Percentiles rank a stretch among this genome's conserved stretches.
These are phyloP conservation scores for Luffa aegyptiaca DNA, from an alignment of 306 rosid genomes.

Conservation along the genomic window DNA sequence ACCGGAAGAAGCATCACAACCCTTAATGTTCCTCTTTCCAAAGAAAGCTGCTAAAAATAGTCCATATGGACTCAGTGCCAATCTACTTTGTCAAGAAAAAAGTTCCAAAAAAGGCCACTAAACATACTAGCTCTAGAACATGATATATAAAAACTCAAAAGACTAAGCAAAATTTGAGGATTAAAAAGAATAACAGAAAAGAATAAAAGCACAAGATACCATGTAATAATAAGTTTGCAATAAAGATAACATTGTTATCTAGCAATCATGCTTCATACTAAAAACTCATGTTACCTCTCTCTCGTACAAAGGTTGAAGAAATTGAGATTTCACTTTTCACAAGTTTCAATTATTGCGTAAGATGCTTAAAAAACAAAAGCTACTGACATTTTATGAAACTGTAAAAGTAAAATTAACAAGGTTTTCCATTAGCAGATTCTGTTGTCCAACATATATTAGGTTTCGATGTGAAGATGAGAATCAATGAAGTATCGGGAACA, in stretches of 20 bases:
- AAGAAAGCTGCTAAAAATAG: slow-evolving; percentile 82
- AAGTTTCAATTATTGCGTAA: background rate
- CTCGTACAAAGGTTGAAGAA: background rate
- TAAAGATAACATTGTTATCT: background rate
- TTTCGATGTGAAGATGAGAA: background rate
- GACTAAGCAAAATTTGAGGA: background rate
- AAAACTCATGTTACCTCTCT: background rate
- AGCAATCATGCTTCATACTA: background rate
- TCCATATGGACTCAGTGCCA: slow-evolving; percentile 95
- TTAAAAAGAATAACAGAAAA: background rate
- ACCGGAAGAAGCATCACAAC: slow-evolving; percentile 15
- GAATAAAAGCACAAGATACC: background rate
- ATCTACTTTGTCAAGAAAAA: slow-evolving; percentile 57
- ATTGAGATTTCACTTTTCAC: background rate
- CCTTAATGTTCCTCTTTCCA: slow-evolving; percentile 91
- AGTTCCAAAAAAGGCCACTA: background rate
- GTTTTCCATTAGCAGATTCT: background rate
- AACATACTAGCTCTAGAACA: background rate
- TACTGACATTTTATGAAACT: background rate
- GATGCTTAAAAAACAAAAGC: background rate
- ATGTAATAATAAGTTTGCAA: background rate
- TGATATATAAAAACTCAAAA: background rate
- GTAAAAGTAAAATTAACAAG: background rate
- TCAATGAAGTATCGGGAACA: background rate
- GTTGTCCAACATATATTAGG: background rate